phyloP scores from a whole-genome alignment of 2,329 filamentous ascomycete genomes.

The Madurella fahalii region DNA sequence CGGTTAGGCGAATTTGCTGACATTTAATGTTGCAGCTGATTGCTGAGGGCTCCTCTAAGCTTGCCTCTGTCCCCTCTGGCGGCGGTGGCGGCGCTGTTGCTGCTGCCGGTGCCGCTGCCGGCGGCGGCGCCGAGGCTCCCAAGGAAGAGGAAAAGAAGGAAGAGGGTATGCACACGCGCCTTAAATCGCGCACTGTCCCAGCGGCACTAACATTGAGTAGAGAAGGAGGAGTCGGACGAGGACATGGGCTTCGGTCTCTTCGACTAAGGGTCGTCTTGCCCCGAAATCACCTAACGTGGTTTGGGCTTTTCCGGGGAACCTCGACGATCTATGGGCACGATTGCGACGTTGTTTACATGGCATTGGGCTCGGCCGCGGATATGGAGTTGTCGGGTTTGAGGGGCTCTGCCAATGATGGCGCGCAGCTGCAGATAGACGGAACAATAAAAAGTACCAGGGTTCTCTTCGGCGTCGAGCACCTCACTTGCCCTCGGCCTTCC shows the following conservation, averaged over 20 bases:
- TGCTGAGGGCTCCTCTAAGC: constrained; percentile 82
- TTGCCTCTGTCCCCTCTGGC: constrained; percentile 94
- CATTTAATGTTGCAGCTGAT: constrained; percentile 64
- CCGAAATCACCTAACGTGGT: neutral
- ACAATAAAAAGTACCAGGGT: constrained; percentile 16
- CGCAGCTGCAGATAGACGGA: constrained; percentile 16
- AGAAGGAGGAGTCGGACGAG: constrained; percentile 69
- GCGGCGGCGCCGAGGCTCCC: constrained; percentile 59
- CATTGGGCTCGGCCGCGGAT: constrained; percentile 7
- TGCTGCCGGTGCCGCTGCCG: constrained; percentile 63
- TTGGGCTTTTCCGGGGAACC: constrained; percentile 20
- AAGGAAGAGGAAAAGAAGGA: constrained; percentile 67
- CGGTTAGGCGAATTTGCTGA: constrained; percentile 17
- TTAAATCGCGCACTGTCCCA: neutral
- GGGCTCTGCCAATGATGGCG: constrained; percentile 11
- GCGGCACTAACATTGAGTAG: constrained; percentile 35
- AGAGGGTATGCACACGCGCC: constrained; percentile 63
- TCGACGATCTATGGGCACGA: constrained; percentile 14
- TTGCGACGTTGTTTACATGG: constrained; percentile 12
- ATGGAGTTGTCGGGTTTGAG: constrained; percentile 16
- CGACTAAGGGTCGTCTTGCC: constrained; percentile 52
- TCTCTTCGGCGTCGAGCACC: constrained; percentile 4
- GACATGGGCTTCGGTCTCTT: constrained; percentile 75
- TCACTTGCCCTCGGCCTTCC: too few species aligned
- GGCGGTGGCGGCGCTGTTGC: constrained; percentile 70